phyloP scores from a whole-genome alignment of 257 asterid species.

The Datura wrightii region DNA sequence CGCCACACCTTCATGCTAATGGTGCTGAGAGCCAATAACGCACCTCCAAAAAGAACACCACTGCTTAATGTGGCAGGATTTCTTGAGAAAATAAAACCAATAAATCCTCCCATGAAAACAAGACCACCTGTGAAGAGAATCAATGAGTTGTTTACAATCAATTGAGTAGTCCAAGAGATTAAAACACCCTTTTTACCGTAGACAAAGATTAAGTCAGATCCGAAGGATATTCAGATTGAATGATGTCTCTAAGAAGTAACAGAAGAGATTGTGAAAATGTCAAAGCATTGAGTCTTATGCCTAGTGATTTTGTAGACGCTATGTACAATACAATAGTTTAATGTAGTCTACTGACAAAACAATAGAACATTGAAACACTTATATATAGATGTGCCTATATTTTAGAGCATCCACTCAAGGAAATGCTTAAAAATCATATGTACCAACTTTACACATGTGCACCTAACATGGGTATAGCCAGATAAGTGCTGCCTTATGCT shows the following conservation, averaged over 20 bases:
- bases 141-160: constrained; percentile 19
- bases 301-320: not conserved
- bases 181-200: not conserved
- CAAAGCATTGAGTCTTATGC: not conserved
- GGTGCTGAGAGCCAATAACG: constrained; percentile 83
- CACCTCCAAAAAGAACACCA: constrained; percentile 81
- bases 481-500: not conserved
- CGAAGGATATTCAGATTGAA: not conserved
- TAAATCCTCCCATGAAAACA: constrained; percentile 74
- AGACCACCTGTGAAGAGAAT: constrained; percentile 70
- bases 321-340: not conserved
- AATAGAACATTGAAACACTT: not conserved
- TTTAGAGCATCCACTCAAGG: constrained; percentile 16
- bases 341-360: not conserved
- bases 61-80: constrained; percentile 61
- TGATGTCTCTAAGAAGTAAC: not conserved
- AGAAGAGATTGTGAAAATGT: not conserved
- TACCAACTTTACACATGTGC: not conserved
- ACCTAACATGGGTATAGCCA: not conserved
- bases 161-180: not conserved
- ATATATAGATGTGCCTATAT: not conserved
- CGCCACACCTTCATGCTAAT: constrained; percentile 87
- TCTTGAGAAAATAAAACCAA: constrained; percentile 77
- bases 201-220: not conserved
- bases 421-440: not conserved